phyloP scores from a whole-genome alignment of 768 basidiomycete genomes.

The Pluteus cervinus region DNA sequence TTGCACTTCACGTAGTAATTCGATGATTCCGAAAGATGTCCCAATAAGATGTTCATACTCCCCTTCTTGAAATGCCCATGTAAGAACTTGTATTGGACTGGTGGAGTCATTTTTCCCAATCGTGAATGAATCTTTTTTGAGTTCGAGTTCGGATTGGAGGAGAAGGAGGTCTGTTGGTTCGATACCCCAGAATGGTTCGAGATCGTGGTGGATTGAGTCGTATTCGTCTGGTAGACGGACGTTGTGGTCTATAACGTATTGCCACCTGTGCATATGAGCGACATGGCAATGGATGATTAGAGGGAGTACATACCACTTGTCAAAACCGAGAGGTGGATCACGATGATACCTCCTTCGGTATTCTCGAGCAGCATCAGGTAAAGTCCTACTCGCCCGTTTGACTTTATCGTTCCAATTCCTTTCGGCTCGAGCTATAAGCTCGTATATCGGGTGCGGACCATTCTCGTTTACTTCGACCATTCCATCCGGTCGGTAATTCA shows the following conservation, averaged over 20 bases:
- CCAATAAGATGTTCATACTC: constrained; percentile 28
- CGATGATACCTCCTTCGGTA: constrained; percentile 73
- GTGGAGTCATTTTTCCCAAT: constrained; percentile 28
- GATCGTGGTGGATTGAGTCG: constrained; percentile 63
- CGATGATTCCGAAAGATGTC: constrained; percentile 22
- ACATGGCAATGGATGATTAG: background rate
- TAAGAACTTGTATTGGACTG: constrained; percentile 20
- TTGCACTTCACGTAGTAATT: constrained; percentile 32
- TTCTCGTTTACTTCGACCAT: constrained; percentile 33
- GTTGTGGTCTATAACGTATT: constrained; percentile 57
- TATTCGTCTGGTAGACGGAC: constrained; percentile 87
- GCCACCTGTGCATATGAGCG: constrained; percentile 29
- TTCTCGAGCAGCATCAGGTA: constrained; percentile 69
- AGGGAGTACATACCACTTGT: constrained; percentile 60
- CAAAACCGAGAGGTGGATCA: constrained; percentile 82
- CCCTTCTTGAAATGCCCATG: constrained; percentile 29
- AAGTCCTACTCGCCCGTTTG: constrained; percentile 63
- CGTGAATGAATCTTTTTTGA: constrained; percentile 33
- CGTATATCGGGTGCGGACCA: constrained; percentile 68
- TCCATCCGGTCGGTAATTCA: constrained; percentile 30
- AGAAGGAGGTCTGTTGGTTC: constrained; percentile 33
- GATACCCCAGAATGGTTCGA: constrained; percentile 81
- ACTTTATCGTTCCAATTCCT: constrained; percentile 53
- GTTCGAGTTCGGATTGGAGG: constrained; percentile 30
- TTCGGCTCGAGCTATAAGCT: constrained; percentile 69